These are phyloP conservation scores for Thalassiosira delicatula DNA, from an alignment of 352 stramenopile species.

Conservation along the genomic window DNA sequence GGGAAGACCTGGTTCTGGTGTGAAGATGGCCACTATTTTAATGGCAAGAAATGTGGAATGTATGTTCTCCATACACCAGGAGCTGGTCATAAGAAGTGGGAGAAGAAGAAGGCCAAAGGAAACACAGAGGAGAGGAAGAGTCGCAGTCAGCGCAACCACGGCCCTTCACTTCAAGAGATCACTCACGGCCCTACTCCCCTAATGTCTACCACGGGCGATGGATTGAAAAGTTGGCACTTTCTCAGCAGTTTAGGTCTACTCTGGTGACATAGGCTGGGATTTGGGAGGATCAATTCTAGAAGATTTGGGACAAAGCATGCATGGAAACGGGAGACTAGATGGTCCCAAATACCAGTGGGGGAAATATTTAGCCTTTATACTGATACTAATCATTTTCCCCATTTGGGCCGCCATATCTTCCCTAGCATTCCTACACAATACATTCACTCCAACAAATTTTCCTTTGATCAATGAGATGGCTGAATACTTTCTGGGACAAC, in stretches of 20 bases:
- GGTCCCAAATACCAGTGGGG: slow-evolving; percentile 1
- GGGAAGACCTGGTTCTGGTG: slow-evolving; percentile 18
- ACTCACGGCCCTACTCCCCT: too few relatives aligned
- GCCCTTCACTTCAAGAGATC: too few relatives aligned
- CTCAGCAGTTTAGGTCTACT: neutral
- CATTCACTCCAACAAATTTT: too few relatives aligned
- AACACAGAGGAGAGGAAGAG: too few relatives aligned
- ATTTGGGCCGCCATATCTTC: too few relatives aligned
- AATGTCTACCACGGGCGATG: neutral
- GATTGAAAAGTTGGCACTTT: neutral
- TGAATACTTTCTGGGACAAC: too few relatives aligned
- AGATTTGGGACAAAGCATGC: slow-evolving; percentile 3
- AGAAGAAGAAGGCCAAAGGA: too few relatives aligned
- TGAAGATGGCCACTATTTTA: slow-evolving; percentile 1
- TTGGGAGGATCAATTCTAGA: slow-evolving; percentile 25
- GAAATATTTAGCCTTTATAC: too few relatives aligned
- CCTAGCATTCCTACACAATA: too few relatives aligned
- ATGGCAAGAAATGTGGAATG: slow-evolving; percentile 8
- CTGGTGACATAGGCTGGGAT: slow-evolving; percentile 4
- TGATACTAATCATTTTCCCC: too few relatives aligned
- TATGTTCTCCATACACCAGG: slow-evolving; percentile 20
- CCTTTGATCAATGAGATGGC: too few relatives aligned
- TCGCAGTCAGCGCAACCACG: neutral
- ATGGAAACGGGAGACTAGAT: slow-evolving; percentile 13
- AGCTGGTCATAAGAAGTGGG: slow-evolving; percentile 12